Evolutionary conservation across 192 early-diverging fungal genomes (phyloP).

Genomic region (Linderina pennispora): DNA sequence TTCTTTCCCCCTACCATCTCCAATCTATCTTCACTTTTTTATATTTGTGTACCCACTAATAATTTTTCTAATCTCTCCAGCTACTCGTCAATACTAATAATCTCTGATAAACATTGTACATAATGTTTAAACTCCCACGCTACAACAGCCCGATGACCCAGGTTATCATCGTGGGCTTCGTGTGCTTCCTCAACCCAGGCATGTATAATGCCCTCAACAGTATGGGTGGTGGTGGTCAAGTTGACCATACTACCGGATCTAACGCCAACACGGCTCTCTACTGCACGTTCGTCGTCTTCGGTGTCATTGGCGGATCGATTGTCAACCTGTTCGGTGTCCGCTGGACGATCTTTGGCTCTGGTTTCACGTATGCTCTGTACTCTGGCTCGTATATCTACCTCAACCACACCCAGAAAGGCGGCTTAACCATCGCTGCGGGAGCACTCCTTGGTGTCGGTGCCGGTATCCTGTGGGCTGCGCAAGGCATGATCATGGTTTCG

Average conservation of each 20-base stretch:
- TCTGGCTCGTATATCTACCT: slow-evolving; percentile 54
- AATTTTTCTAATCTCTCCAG: no score
- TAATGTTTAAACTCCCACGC: no score
- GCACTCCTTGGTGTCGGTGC: slow-evolving; percentile 68
- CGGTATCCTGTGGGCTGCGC: slow-evolving; percentile 60
- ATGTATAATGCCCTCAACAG: slow-evolving; percentile 56
- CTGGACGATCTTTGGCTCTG: slow-evolving; percentile 52
- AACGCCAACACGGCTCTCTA: slow-evolving; percentile 62
- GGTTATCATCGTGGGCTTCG: slow-evolving; percentile 35
- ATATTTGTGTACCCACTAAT: no score
- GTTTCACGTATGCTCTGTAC: slow-evolving; percentile 57
- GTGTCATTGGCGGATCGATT: slow-evolving; percentile 57
- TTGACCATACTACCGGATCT: slow-evolving; percentile 44
- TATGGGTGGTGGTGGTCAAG: slow-evolving; percentile 53
- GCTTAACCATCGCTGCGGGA: slow-evolving; percentile 58
- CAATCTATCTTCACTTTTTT: no score
- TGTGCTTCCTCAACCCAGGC: slow-evolving; percentile 51
- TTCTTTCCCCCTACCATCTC: no score
- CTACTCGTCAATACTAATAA: no score
- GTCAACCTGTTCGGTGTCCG: slow-evolving; percentile 64
- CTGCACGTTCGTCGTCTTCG: slow-evolving; percentile 60
- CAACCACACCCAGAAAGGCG: slow-evolving; percentile 42
- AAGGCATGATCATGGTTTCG: slow-evolving; percentile 67
- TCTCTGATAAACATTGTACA: no score
- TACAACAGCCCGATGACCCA: slow-evolving; percentile 47